Evolutionary conservation across 2,329 filamentous ascomycete species (phyloP), one percentile per base, ranked within the genome.

Genomic region (Cercospora janseana): DNA sequence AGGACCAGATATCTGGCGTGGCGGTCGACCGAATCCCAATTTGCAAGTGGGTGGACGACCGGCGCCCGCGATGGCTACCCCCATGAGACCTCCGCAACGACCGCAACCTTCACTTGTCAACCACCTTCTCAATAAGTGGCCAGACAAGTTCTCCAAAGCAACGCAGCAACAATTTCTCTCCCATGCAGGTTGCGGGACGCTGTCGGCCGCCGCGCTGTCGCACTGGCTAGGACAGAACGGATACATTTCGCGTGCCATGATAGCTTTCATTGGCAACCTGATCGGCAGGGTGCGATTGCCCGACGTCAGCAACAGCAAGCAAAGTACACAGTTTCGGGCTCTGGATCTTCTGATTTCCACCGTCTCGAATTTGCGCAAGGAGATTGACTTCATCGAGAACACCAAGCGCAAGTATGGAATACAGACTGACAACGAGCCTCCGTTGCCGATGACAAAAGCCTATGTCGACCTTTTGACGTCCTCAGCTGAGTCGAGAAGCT

Each of bases 161-260:
- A 88, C 85, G 0, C 81, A 84, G 52, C 78, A 82, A 46, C 75
- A 80, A 0, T 88, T 89, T 69, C 79, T 89, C 44, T 74, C 72
- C 8, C 75, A 80, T 40, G 85, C 85, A 4, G 84, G 84, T 10
- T 73, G 75, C 48, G 85, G 86, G 16, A 78, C 75, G 0, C 71
- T 86, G 13, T 71, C 79, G 13, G 80, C 80, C 41, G 62, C 72
- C 0, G 69, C 74, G 1, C 72, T 88, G 8, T 77, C 78, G 15
- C 75, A 77, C 65, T 89, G 86, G 86, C 79, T 89, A 34, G 79
- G 81, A 9, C 85, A 87, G 66, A 85, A 88, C 67, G 75, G 82
- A 6, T 78, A 88, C 52, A 86, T 88, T 68, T 81, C 85, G 26
- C 82, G 86, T 56, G 79, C 80, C 43, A 87, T 88, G 68, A 79